Base-by-base conservation (phyloP, 1,284 basidiomycete species). In the Tilletia setariae region DNA sequence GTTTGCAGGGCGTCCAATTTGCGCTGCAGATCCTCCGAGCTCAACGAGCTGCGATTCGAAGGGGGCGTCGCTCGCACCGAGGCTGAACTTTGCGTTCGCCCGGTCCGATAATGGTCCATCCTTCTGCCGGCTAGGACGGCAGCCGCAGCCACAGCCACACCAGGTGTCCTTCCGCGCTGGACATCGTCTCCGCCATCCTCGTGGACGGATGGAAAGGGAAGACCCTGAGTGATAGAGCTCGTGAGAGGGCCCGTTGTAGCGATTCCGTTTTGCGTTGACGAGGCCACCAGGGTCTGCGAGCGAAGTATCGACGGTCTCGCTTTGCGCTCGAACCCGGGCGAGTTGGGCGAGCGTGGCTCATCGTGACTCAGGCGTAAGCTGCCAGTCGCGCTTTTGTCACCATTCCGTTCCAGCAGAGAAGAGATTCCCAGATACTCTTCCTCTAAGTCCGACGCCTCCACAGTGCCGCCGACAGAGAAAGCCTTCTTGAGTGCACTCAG, bases 401-500 rank as follows among this genome's bases (percentile, higher is more conserved):
- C 51, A 23, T 11, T 13, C 35, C 35, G 35, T 59, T 64, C 21
- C 66, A 70, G 13, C 61, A 63, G 4, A 43, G n/a, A 42, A 63
- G 71, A 23, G 70, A 64, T 51, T 59, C 63, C 8, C 65, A 71
- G 65, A 71, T 73, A 13, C 56, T 63, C 74, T 70, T 70, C 67
- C 30, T 72, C 71, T 16, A 28, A 21, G 42, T 71, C 70, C 11
- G 64, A 66, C 19, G 23, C 42, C 43, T 76, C 75, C 16, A 69
- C 70, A n/a, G 72, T 76, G 21, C 78, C 78, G 9, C 77, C 78
- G 9, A 79, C 73, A 65, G 73, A 72, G 49, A 79, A 73, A n/a
- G 78, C 78, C 21, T 73, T 72, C 43, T 74, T 72, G 3, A 79
- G 70, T 0, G 71, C 70, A 8, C 72, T 72, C 6, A 79, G 56